These are phyloP conservation scores for Lolium perenne DNA, from an alignment of 176 grass and related monocot species.

Conservation along the genomic window DNA sequence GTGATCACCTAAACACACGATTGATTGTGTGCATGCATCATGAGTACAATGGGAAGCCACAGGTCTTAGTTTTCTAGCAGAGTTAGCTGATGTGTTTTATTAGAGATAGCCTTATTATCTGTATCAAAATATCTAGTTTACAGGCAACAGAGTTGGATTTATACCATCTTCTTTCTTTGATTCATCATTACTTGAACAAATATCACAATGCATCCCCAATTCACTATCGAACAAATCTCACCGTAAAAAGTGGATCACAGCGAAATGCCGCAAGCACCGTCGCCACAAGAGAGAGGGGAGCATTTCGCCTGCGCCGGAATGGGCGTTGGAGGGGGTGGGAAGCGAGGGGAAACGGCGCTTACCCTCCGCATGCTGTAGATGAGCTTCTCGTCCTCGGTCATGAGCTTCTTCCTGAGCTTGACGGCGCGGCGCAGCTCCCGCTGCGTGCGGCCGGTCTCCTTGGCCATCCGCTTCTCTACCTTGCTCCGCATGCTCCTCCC, in stretches of 20 bases:
- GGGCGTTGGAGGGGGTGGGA: too few species aligned
- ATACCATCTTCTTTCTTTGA: background rate
- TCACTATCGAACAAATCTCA: background rate
- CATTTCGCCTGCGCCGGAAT: background rate
- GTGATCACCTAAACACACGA: background rate
- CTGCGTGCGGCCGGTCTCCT: slow-evolving; percentile 89
- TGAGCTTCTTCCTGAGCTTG: slow-evolving; percentile 94
- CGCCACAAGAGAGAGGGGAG: background rate
- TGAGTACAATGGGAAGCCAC: background rate
- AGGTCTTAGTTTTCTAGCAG: background rate
- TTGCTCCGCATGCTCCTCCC: slow-evolving; percentile 94
- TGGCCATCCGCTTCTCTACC: slow-evolving; percentile 91
- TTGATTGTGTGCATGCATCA: background rate
- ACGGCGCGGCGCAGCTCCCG: slow-evolving; percentile 83
- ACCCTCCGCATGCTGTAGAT: slow-evolving; percentile 91
- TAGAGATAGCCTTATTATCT: too few species aligned
- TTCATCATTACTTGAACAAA: background rate
- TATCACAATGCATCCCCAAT: background rate
- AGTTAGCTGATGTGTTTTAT: background rate
- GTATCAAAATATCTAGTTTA: background rate
- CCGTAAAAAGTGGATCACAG: background rate
- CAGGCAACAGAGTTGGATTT: background rate
- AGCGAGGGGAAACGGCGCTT: background rate
- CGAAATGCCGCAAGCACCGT: background rate
- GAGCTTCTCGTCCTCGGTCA: slow-evolving; percentile 93